Percentiles rank a stretch among this genome's conserved stretches.
Evolutionary conservation across 352 stramenopile genomes (phyloP).

Genomic region (Phytophthora fragariaefolia): DNA sequence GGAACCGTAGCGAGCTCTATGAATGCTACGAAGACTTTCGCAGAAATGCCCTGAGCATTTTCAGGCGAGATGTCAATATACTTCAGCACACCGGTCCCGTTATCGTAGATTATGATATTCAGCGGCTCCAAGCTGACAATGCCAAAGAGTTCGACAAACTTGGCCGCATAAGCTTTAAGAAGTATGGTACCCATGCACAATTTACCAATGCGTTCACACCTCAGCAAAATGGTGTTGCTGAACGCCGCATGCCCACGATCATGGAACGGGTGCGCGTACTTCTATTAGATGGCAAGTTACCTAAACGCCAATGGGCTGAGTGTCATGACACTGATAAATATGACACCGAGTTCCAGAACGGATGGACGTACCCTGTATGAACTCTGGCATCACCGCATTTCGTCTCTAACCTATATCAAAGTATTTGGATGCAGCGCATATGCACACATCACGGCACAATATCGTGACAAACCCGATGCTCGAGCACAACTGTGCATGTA

Average conservation of each 20-base stretch:
- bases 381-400: conserved; percentile 9
- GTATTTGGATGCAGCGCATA: conserved; percentile 16
- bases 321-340: conserved; percentile 19
- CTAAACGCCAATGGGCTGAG: conserved; percentile 1
- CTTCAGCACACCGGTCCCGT: not conserved
- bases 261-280: conserved; percentile 4
- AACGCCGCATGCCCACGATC: conserved; percentile 4
- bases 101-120: not conserved
- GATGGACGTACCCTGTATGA: conserved; percentile 1
- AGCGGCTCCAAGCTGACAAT: not conserved
- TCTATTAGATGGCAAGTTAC: not conserved
- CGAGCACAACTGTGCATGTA: conserved; percentile 11
- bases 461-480: conserved; percentile 11
- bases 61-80: conserved; percentile 1
- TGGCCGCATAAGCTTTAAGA: not conserved
- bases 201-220: conserved; percentile 16
- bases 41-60: conserved; percentile 7
- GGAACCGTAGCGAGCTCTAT: conserved; percentile 17
- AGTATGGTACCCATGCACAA: conserved; percentile 10
- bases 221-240: conserved; percentile 13
- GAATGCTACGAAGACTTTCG: conserved; percentile 18
- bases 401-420: conserved; percentile 8
- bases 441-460: conserved; percentile 7
- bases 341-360: conserved; percentile 4
- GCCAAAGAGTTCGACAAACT: conserved; percentile 13